A percentile compares a stretch with the other conserved stretches of the same genome.
phyloP scores from a whole-genome alignment of 257 asterid species.

The Nicotiana paniculata region DNA sequence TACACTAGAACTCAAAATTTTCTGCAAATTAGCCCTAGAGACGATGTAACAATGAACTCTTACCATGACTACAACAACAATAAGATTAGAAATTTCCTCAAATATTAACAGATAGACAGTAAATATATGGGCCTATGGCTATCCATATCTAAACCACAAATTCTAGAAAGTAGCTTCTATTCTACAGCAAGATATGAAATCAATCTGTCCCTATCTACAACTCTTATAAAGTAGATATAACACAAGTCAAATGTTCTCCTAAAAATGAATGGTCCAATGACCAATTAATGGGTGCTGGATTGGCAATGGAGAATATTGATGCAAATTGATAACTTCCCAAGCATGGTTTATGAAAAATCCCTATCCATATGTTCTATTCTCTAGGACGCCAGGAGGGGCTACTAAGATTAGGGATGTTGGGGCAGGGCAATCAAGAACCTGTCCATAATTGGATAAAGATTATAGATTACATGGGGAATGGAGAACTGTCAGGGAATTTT shows the following conservation, averaged over 20 bases:
- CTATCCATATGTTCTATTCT: not conserved
- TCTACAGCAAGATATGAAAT: not conserved
- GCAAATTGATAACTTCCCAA: not conserved
- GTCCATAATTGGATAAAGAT: not conserved
- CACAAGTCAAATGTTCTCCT: not conserved
- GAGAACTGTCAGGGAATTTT: not conserved
- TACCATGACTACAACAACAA: not conserved
- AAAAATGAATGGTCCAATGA: not conserved
- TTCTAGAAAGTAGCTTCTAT: not conserved
- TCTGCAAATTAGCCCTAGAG: not conserved
- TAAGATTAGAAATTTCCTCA: not conserved
- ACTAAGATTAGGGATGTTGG: not conserved
- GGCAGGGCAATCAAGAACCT: not conserved
- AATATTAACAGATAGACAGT: not conserved
- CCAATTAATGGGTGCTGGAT: constrained; percentile 6
- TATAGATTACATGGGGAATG: not conserved
- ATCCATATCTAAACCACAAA: not conserved
- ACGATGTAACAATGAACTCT: not conserved
- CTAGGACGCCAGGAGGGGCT: not conserved
- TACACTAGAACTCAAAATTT: not conserved
- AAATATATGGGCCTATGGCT: constrained; percentile 1
- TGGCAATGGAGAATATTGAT: not conserved
- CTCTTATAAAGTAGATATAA: not conserved
- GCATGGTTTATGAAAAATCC: not conserved
- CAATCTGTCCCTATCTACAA: not conserved